These are phyloP conservation scores for Fraxinus angustifolia DNA, from an alignment of 305 asterid genomes.

Conservation along the genomic window DNA sequence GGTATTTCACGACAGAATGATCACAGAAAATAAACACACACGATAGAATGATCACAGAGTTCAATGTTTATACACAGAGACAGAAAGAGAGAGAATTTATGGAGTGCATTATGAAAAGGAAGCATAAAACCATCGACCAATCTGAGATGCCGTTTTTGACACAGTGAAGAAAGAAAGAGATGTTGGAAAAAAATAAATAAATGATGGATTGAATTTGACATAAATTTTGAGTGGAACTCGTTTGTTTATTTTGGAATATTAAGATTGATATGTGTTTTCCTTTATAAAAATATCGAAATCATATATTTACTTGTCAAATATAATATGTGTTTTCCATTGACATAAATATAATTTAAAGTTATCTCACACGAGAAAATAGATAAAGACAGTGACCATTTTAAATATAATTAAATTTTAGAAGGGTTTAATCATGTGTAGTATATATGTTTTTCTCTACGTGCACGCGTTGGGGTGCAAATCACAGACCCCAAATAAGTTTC, in stretches of 20 bases:
- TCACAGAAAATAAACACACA: background rate
- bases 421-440: background rate
- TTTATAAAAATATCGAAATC: background rate
- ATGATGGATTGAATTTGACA: background rate
- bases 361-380: too few species aligned
- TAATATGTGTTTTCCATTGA: too few species aligned
- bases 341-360: too few species aligned
- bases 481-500: too few species aligned
- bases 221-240: too few species aligned
- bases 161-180: background rate
- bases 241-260: background rate
- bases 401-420: too few species aligned
- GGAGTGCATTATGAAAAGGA: slow-evolving; percentile 2
- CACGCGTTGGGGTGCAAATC: too few species aligned
- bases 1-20: background rate
- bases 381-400: background rate
- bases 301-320: too few species aligned
- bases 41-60: background rate
- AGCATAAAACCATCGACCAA: background rate
- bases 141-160: background rate
- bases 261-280: too few species aligned
- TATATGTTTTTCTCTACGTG: background rate
- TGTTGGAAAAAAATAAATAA: background rate
- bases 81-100: background rate
- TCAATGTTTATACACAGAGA: background rate